Evolutionary conservation across 1,284 basidiomycete genomes (phyloP).

Genomic region (Papiliotrema nemorosa): DNA sequence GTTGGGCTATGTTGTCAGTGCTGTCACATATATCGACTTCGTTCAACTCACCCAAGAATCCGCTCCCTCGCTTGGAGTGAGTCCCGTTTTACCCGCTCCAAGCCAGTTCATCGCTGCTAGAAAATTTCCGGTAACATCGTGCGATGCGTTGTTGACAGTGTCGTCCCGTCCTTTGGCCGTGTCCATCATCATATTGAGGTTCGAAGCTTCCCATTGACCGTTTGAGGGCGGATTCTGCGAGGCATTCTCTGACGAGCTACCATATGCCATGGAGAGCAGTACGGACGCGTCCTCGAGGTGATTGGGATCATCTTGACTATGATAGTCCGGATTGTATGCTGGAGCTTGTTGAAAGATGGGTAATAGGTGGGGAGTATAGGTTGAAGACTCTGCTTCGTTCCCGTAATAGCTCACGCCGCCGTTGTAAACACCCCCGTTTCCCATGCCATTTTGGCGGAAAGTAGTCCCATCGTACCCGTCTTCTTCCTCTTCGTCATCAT

Average conservation of each 20-base stretch:
- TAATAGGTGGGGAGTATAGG: conserved; percentile 38
- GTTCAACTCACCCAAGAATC: conserved; percentile 18
- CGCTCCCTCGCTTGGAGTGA: conserved; percentile 8
- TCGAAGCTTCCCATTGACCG: conserved; percentile 1
- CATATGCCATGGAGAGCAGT: conserved; percentile 48
- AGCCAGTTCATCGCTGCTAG: conserved; percentile 44
- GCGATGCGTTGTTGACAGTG: not conserved
- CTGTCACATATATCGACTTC: not conserved
- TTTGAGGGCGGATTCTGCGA: not conserved
- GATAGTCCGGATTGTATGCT: conserved; percentile 13
- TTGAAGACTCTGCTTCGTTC: conserved; percentile 20
- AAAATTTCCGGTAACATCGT: conserved; percentile 37
- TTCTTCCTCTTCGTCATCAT: conserved; percentile 27
- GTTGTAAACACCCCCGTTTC: conserved; percentile 34
- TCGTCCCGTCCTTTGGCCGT: not conserved
- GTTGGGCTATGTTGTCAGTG: not conserved
- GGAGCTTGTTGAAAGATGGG: conserved; percentile 37
- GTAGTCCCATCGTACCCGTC: conserved; percentile 30
- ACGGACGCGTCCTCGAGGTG: conserved; percentile 49
- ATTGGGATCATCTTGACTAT: conserved; percentile 38
- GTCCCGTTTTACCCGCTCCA: conserved; percentile 12
- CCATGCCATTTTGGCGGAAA: conserved; percentile 35
- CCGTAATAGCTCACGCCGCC: conserved; percentile 20
- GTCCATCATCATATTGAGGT: conserved; percentile 8
- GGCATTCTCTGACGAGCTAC: conserved; percentile 37